Evolutionary conservation across 2,329 filamentous ascomycete species (phyloP).

Genomic region (Aureobasidium zeae): DNA sequence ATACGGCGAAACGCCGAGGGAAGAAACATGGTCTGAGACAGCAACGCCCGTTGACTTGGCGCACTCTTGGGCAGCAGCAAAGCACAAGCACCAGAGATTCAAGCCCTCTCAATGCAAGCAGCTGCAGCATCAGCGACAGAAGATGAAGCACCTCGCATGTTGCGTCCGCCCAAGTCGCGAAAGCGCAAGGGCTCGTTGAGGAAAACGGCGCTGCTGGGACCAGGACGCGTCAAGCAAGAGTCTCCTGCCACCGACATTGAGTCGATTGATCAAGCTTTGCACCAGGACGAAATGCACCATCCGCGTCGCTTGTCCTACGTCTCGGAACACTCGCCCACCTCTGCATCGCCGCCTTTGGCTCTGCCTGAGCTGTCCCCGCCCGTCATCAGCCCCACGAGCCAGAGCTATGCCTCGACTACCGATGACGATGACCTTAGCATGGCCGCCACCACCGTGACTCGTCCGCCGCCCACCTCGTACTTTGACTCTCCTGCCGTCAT

Average conservation of each 20-base stretch:
- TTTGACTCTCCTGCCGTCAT: slow-evolving; percentile 22
- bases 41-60: slow-evolving; percentile 14
- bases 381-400: slow-evolving; percentile 37
- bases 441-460: slow-evolving; percentile 20
- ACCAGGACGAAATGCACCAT: slow-evolving; percentile 5
- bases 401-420: slow-evolving; percentile 60
- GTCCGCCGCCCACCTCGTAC: slow-evolving; percentile 23
- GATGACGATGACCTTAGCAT: slow-evolving; percentile 62
- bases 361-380: slow-evolving; percentile 16
- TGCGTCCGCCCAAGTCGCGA: slow-evolving; percentile 48
- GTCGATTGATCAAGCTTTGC: slow-evolving; percentile 15
- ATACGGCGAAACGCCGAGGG: too few species aligned
- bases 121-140: too few species aligned
- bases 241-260: slow-evolving; percentile 19
- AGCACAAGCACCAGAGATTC: slow-evolving; percentile 10
- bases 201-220: slow-evolving; percentile 75
- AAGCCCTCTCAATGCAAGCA: slow-evolving; percentile 13
- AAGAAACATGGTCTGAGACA: slow-evolving; percentile 13
- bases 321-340: slow-evolving; percentile 9
- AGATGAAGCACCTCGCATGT: slow-evolving; percentile 39
- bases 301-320: slow-evolving; percentile 16
- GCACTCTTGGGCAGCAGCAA: neutral
- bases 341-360: slow-evolving; percentile 5
- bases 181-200: slow-evolving; percentile 75
- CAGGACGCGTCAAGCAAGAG: slow-evolving; percentile 42